Evolutionary conservation across 305 asterid species (phyloP), one percentile per base, ranked within the genome.

Genomic region (Fraxinus sp.): DNA sequence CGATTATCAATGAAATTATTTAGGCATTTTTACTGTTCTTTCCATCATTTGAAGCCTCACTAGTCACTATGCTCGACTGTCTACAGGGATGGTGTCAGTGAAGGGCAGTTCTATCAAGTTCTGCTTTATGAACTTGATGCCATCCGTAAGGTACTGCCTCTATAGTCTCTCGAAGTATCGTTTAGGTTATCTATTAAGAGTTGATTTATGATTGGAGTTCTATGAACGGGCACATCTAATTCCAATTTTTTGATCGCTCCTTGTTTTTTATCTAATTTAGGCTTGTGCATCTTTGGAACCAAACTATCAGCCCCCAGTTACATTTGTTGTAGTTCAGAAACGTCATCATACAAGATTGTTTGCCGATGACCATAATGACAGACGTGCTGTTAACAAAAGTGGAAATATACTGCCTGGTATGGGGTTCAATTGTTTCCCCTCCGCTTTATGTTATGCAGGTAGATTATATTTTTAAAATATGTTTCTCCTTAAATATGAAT

Each of bases 101-200:
- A 97, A 84, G 99, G 99, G 13, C 99, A 97, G 82, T 95, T 97
- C 83, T 94, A 95, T 83, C 98, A 93, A 88, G 98, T 97, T 26
- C 80, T 95, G 82, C 97, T 94, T 26, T 89, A 82, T 81, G 99
- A 95, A 80, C 98, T 95, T 18, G 98, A 95, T 88, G 98, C 99
- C 1, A 97, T 97, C 71, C 94, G 98, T 28, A 94, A 92, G 97
- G 99, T 94, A 80, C 64, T 62, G 24, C 18, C 70, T 26, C 78
- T 79, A 76, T 49, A 30, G 28, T 64, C 73, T 75, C 73, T 39
- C 64, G 39, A 36, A 70, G 55, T 73, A 3, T 66, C 73, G 20
- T 70, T 52, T 70, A 22, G 8, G 77, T 36, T 76, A 49, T 59
- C 64, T 57, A 5, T 68, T 28, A 66, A 37, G 49, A 82, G 11